Evolutionary conservation across 2,329 filamentous ascomycete genomes (phyloP), one percentile per base, ranked within the genome.

Genomic region (Penicillium occitanis): DNA sequence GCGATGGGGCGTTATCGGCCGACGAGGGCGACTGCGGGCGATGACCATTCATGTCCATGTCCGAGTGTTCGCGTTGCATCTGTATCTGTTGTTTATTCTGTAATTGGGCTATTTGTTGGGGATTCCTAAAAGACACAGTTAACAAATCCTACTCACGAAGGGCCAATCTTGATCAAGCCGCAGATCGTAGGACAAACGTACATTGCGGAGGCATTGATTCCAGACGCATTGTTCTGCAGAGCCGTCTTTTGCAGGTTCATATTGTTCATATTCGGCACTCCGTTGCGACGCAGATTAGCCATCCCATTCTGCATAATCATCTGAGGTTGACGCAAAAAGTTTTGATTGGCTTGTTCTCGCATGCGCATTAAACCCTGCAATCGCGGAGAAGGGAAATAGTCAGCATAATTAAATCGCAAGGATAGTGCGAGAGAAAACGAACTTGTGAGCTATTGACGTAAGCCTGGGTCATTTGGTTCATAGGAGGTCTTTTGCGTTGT

Each of bases 1-100:
- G 94, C 37, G 94, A 98, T 4, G 93, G 92, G 30, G 92, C 93
- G 73, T 95, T 95, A 63, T 97, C 93, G 64, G 88, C 89, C 44
- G 90, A 90, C 61, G 89, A 88, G 7, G 94, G 94, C 40, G 94
- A 97, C 66, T 90, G 88, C 33, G 92, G 90, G 67, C 93, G 88
- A 71, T 90, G 88, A 67, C 90, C 91, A 78, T 90, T 92, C 78
- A 90, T 90, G 72, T 96, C 92, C 86, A 95, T 92, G 69, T 90
- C 89, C 17, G 92, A 94, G 63, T 91, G 91, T 73, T 96, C 92
- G 67, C 92, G 86, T 76, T 94, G 91, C 91, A 97, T 96, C 72
- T 84, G 81, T 69, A 82, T 78, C 60, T 82, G 80, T 69, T 82
- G 78, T 73, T 80, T 82, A 69, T 88, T 86, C 48, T 53, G 87